A percentile compares a stretch with the other conserved stretches of the same genome.
These are phyloP conservation scores for Tricladium varicosporioides DNA, from an alignment of 2,329 filamentous ascomycete species.

Conservation along the genomic window DNA sequence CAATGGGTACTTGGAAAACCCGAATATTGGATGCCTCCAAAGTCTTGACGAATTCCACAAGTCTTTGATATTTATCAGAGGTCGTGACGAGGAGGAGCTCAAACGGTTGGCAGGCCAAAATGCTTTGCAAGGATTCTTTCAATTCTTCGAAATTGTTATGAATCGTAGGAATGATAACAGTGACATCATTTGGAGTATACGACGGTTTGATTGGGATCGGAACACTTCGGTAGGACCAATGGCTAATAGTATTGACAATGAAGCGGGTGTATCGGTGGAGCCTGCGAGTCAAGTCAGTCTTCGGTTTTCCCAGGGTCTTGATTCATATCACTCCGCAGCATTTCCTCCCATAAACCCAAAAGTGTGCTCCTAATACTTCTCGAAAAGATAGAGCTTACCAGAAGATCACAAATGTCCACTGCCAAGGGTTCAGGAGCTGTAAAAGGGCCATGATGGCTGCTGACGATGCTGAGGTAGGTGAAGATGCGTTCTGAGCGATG, in stretches of 20 bases:
- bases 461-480: too few species aligned
- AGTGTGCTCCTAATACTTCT: too few species aligned
- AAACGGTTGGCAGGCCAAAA: slow-evolving; percentile 65
- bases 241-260: slow-evolving; percentile 79
- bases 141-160: slow-evolving; percentile 84
- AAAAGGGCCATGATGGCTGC: slow-evolving; percentile 12
- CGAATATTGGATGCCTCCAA: slow-evolving; percentile 61
- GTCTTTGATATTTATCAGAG: slow-evolving; percentile 68
- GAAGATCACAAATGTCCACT: slow-evolving; percentile 25
- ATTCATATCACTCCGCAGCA: not conserved
- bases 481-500: too few species aligned
- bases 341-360: too few species aligned
- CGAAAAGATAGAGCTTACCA: slow-evolving; percentile 19
- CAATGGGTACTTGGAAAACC: slow-evolving; percentile 75
- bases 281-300: slow-evolving; percentile 45
- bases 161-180: slow-evolving; percentile 90
- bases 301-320: not conserved
- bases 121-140: slow-evolving; percentile 75
- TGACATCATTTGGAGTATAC: slow-evolving; percentile 71
- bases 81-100: slow-evolving; percentile 87
- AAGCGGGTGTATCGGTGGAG: slow-evolving; percentile 84
- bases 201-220: slow-evolving; percentile 79
- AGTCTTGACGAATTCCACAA: slow-evolving; percentile 65
- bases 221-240: slow-evolving; percentile 84
- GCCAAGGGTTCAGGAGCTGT: slow-evolving; percentile 8